Evolutionary conservation across 1,284 basidiomycete genomes (phyloP), one percentile per base, ranked within the genome.

Genomic region (Puccinia triticina): DNA sequence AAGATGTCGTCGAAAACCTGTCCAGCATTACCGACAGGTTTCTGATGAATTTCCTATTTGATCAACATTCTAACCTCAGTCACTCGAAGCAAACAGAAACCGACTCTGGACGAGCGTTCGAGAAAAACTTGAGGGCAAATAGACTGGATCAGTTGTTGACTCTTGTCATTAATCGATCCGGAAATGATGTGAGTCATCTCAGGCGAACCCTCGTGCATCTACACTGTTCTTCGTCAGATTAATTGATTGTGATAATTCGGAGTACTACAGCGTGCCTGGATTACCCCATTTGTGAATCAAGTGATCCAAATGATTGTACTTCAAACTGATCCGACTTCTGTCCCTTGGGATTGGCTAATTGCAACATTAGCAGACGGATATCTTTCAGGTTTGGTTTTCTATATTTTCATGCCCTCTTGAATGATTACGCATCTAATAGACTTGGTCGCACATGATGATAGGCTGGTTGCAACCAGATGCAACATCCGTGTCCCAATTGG

Each of bases 391-490:
- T 59, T 21, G 53, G 37, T 80, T 1, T 29, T 43, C 23, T 1
- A 48, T 23, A 37, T 53, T 26, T 71, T 69, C 7, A 55, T 34
- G 12, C 43, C 21, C 43, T 29, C 50, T 32, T 34, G 40, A 5
- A 46, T n/a, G 11, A 29, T 23, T 32, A 43, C 14, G n/a, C 34
- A n/a, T 34, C 12, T 80, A 32, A 71, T 43, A 26, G 26, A 64
- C 73, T 40, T 73, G 29, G 26, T 26, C 32, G 1, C 26, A 10
- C 34, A 26, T 50, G 29, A 55, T 66, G 16, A 46, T 48, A 82
- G 79, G 79, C 50, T 82, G 79, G 79, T 50, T 82, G 37, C 69
- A 74, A 61, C 79, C 79, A 32, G 55, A 71, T 57, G 55, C 69
- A 34, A n/a, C 16, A 48, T 66, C 71, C 8, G 43, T 82, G 43